phyloP scores from a whole-genome alignment of 495 filamentous ascomycete species.

The Aspergillus panamensis region DNA sequence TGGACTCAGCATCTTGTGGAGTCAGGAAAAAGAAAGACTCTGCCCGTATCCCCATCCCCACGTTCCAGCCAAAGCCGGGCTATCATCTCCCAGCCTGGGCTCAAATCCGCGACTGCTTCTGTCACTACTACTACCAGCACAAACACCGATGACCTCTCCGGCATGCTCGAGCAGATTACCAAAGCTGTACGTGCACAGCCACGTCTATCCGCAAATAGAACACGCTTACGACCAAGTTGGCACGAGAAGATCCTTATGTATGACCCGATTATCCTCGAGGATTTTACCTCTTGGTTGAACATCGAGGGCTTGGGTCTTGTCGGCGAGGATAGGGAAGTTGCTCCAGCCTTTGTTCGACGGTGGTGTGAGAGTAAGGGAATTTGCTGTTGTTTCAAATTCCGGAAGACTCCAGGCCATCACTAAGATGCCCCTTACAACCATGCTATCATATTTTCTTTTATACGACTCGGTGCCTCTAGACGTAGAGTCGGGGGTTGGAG shows the following conservation, averaged over 20 bases:
- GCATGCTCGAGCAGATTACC: constrained; percentile 61
- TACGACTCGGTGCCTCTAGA: too few species aligned
- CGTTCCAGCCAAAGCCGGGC: constrained; percentile 2
- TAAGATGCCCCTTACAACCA: not conserved
- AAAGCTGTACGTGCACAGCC: constrained; percentile 57
- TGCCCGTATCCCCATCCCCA: constrained; percentile 3
- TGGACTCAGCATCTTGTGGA: constrained; percentile 23
- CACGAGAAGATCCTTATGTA: constrained; percentile 92
- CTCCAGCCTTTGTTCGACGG: constrained; percentile 57
- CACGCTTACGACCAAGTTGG: constrained; percentile 55
- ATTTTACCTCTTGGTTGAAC: constrained; percentile 81
- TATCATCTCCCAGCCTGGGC: not conserved
- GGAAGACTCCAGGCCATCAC: constrained; percentile 6
- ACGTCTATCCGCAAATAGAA: constrained; percentile 29
- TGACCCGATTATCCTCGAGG: constrained; percentile 87
- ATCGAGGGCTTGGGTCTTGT: constrained; percentile 58
- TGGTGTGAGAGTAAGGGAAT: constrained; percentile 87
- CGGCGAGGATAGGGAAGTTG: constrained; percentile 64
- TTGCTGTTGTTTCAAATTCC: constrained; percentile 52
- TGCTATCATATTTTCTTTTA: constrained; percentile 2
- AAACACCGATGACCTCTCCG: constrained; percentile 17
- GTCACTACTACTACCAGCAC: not conserved
- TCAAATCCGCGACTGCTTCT: not conserved
- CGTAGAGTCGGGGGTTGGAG: not conserved
- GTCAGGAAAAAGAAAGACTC: constrained; percentile 1